A percentile compares a stretch with the other conserved stretches of the same genome.
Evolutionary conservation across 257 asterid species (phyloP).

Genomic region (Solanum chilense): DNA sequence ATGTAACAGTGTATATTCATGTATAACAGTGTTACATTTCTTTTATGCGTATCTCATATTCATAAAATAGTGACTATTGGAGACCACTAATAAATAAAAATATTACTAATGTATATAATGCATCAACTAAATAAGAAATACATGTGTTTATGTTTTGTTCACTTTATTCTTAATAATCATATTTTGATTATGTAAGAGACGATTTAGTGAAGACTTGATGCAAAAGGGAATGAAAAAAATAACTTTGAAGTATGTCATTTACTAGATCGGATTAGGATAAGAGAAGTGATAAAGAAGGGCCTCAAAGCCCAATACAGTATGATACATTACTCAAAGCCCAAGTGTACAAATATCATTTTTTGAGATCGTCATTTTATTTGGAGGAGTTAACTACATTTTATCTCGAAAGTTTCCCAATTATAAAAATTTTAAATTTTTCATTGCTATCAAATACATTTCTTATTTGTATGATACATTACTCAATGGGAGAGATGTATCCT

Average conservation of each 20-base stretch:
- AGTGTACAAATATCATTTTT: not conserved
- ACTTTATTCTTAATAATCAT: not conserved
- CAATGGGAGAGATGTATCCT: not conserved
- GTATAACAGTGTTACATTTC: too few relatives aligned
- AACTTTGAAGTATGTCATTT: not conserved
- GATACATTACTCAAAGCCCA: too few relatives aligned
- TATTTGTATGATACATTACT: too few relatives aligned
- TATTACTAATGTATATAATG: not conserved
- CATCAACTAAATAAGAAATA: not conserved
- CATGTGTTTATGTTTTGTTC: not conserved
- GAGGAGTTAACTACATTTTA: too few relatives aligned
- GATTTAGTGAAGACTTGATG: not conserved
- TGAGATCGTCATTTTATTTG: not conserved
- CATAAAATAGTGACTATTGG: too few relatives aligned
- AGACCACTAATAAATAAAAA: too few relatives aligned
- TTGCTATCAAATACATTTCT: too few relatives aligned
- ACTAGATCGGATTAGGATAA: not conserved
- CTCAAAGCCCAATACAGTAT: not conserved
- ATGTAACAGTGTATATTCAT: too few relatives aligned
- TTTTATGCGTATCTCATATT: too few relatives aligned
- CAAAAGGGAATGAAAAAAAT: not conserved
- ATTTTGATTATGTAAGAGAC: not conserved
- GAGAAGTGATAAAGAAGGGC: not conserved
- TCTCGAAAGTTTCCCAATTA: too few relatives aligned
- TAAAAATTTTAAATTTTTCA: fast-evolving